Conservation (phyloP, 768 basidiomycete genomes). For the Collybiopsis confluens region DNA sequence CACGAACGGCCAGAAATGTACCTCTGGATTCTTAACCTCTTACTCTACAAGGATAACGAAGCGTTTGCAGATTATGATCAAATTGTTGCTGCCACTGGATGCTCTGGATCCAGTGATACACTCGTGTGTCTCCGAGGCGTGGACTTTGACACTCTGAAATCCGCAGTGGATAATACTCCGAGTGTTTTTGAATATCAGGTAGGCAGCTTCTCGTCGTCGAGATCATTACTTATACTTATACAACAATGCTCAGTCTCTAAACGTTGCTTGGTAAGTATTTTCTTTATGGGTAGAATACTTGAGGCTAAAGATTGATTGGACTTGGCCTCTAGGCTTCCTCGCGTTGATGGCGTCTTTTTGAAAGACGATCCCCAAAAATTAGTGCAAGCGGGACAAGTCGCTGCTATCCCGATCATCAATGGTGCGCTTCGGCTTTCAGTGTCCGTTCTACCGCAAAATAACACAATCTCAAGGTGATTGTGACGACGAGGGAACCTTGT, state of each 20-base stretch:
- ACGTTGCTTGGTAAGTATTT: too few species aligned
- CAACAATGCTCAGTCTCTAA: conserved; percentile 28
- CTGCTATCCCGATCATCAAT: conserved; percentile 45
- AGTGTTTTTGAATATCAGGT: conserved; percentile 41
- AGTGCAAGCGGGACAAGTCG: conserved; percentile 37
- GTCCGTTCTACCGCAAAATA: not conserved
- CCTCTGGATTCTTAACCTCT: too few species aligned
- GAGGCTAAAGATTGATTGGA: too few species aligned
- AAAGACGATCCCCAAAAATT: conserved; percentile 37
- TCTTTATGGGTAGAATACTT: too few species aligned
- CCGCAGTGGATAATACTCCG: conserved; percentile 39
- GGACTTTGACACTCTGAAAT: conserved; percentile 32
- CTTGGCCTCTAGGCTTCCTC: too few species aligned
- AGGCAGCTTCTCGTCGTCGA: too few species aligned
- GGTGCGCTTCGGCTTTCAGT: too few species aligned
- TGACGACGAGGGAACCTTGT: conserved; percentile 59
- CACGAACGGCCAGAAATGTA: conserved; percentile 37
- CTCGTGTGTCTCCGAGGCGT: conserved; percentile 40
- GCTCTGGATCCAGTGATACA: conserved; percentile 34
- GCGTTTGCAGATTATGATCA: conserved; percentile 34
- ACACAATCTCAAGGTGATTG: conserved; percentile 33
- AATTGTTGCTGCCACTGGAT: conserved; percentile 37
- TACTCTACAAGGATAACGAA: too few species aligned
- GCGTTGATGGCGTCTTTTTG: conserved; percentile 47
- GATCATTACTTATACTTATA: too few species aligned